phyloP scores from a whole-genome alignment of 768 basidiomycete species.

The Dioszegia crocea region DNA sequence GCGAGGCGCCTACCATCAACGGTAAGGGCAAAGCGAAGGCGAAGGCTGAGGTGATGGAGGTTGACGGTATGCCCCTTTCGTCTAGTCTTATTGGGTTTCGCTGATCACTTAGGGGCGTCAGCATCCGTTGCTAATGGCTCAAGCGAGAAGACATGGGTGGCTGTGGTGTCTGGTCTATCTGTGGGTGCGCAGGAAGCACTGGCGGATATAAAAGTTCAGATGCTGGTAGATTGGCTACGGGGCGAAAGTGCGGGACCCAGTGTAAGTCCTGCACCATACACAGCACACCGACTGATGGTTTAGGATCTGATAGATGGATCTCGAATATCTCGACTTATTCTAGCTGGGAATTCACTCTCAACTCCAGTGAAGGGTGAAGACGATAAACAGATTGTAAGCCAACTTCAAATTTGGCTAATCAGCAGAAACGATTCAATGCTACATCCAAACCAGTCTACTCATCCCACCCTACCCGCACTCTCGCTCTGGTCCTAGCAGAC shows the following conservation, averaged over 20 bases:
- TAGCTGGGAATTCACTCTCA: slow-evolving; percentile 80
- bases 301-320: slow-evolving; percentile 62
- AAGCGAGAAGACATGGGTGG: slow-evolving; percentile 61
- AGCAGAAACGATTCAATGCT: slow-evolving; percentile 45
- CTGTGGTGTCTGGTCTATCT: slow-evolving; percentile 76
- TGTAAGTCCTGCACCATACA: slow-evolving; percentile 32
- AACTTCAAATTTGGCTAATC: slow-evolving; percentile 8
- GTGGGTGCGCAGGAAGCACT: slow-evolving; percentile 58
- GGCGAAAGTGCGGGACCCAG: slow-evolving; percentile 72
- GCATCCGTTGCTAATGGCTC: not conserved
- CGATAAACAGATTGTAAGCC: slow-evolving; percentile 46
- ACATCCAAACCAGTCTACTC: slow-evolving; percentile 57
- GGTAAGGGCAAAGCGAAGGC: slow-evolving; percentile 36
- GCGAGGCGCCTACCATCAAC: slow-evolving; percentile 17
- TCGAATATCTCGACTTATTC: slow-evolving; percentile 75
- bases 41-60: slow-evolving; percentile 56
- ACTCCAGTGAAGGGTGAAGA: slow-evolving; percentile 54
- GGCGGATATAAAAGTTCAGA: slow-evolving; percentile 64
- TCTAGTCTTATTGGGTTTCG: not conserved
- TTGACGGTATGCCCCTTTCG: slow-evolving; percentile 58
- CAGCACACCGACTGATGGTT: slow-evolving; percentile 8
- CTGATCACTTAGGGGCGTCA: not conserved
- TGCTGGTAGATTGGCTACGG: slow-evolving; percentile 83
- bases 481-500: slow-evolving; percentile 69
- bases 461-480: slow-evolving; percentile 65